A percentile compares a stretch with the other conserved stretches of the same genome.
Conservation (phyloP, 2,329 filamentous ascomycete genomes). For the Penicillium sp. region DNA sequence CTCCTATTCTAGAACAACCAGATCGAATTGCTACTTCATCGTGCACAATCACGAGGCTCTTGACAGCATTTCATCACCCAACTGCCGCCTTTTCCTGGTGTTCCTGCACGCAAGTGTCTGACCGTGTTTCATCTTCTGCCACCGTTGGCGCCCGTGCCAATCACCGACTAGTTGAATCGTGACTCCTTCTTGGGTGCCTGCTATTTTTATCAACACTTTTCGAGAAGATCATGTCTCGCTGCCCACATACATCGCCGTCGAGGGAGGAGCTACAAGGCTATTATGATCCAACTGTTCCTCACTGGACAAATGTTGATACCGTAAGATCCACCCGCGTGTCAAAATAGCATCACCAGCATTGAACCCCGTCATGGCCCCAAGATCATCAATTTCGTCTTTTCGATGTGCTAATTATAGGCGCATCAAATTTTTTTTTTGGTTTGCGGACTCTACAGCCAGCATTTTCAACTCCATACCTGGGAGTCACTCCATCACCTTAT, state of each 20-base stretch:
- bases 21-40: neutral
- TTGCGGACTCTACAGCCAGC: slow-evolving; percentile 5
- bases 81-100: slow-evolving; percentile 8
- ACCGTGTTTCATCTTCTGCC: slow-evolving; percentile 23
- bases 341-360: neutral
- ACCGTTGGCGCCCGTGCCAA: slow-evolving; percentile 16
- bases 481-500: slow-evolving; percentile 26
- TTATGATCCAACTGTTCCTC: slow-evolving; percentile 22
- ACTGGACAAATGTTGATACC: slow-evolving; percentile 26
- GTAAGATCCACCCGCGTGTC: slow-evolving; percentile 20
- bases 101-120: slow-evolving; percentile 12
- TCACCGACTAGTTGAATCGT: slow-evolving; percentile 9
- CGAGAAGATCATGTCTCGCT: slow-evolving; percentile 24
- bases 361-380: no score
- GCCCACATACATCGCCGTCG: slow-evolving; percentile 16
- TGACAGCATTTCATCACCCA: slow-evolving; percentile 1
- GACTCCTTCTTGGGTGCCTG: slow-evolving; percentile 11
- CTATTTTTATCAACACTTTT: slow-evolving; percentile 23
- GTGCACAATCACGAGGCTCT: no score
- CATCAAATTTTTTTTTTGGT: slow-evolving; percentile 5
- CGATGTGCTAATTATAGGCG: slow-evolving; percentile 11
- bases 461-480: slow-evolving; percentile 20
- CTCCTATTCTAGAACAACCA: neutral
- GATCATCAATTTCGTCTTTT: neutral
- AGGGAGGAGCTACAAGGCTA: slow-evolving; percentile 25